Conservation (phyloP, 2,329 filamentous ascomycete genomes). For the Pochonia chlamydosporia region DNA sequence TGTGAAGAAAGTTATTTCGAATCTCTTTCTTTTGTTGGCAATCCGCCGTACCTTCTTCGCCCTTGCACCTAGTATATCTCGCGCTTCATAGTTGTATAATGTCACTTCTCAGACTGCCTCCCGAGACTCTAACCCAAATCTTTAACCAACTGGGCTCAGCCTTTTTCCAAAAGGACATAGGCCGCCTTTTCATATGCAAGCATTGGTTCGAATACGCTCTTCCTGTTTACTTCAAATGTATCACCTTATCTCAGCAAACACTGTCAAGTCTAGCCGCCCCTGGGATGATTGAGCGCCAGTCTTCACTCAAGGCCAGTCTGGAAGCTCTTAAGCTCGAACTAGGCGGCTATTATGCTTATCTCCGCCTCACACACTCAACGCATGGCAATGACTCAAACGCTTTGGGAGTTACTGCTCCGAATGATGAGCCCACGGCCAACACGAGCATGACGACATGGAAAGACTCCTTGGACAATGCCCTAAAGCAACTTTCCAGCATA, state of each 20-base stretch:
- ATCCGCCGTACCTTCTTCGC: not conserved
- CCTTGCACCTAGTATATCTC: not conserved
- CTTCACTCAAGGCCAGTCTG: slow-evolving; percentile 4
- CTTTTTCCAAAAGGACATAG: slow-evolving; percentile 13
- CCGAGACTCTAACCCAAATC: slow-evolving; percentile 13
- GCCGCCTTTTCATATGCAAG: slow-evolving; percentile 14
- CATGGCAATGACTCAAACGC: not conserved
- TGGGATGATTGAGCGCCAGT: not conserved
- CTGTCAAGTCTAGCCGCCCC: slow-evolving; percentile 5
- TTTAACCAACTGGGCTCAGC: slow-evolving; percentile 12
- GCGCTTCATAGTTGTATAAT: slow-evolving; percentile 1
- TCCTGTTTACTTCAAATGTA: slow-evolving; percentile 6
- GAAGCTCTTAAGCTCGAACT: slow-evolving; percentile 11
- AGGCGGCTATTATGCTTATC: not conserved
- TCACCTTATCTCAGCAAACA: slow-evolving; percentile 7
- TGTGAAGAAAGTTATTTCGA: slow-evolving; percentile 15
- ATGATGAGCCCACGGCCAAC: not conserved
- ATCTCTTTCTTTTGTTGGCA: not conserved
- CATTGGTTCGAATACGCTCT: slow-evolving; percentile 15
- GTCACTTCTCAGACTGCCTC: slow-evolving; percentile 12
- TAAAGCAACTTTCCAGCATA: slow-evolving; percentile 10
- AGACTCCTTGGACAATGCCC: slow-evolving; percentile 8
- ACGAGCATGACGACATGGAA: slow-evolving; percentile 2
- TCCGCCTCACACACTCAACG: not conserved
- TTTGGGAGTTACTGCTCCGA: not conserved